phyloP scores from a whole-genome alignment of 257 asterid genomes.

The Solanum rostratum region DNA sequence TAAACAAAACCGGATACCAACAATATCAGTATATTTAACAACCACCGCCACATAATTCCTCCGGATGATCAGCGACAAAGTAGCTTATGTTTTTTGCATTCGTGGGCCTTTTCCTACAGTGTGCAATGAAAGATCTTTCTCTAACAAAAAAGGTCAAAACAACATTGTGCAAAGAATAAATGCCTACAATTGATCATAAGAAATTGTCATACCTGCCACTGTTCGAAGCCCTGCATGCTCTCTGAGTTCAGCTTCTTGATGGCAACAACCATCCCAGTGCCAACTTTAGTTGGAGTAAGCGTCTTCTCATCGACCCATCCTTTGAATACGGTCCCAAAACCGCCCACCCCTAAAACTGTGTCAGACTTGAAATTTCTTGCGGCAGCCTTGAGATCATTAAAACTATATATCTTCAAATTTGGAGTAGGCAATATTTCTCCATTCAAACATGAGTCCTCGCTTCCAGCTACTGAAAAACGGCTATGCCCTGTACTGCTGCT shows the following conservation, averaged over 20 bases:
- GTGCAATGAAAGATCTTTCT: not conserved
- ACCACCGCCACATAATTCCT: not conserved
- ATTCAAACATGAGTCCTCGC: conserved; percentile 15
- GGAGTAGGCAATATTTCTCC: conserved; percentile 28
- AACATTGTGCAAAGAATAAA: not conserved
- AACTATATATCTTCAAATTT: conserved; percentile 18
- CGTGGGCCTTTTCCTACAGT: not conserved
- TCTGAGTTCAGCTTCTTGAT: conserved; percentile 35
- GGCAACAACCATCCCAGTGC: conserved; percentile 35
- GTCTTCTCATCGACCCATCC: conserved; percentile 49
- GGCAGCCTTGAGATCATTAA: conserved; percentile 28
- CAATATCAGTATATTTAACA: not conserved
- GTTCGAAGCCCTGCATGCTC: conserved; percentile 39
- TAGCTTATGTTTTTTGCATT: not conserved
- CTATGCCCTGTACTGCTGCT: conserved; percentile 30
- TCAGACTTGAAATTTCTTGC: conserved; percentile 37
- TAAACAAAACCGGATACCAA: not conserved
- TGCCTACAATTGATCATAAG: not conserved
- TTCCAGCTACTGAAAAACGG: conserved; percentile 23
- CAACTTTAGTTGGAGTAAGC: conserved; percentile 20
- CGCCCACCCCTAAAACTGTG: conserved; percentile 33
- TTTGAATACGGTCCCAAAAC: conserved; percentile 42
- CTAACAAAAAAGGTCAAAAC: not conserved
- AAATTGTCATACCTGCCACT: conserved; percentile 30
- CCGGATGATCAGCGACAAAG: not conserved